A percentile compares a stretch with the other conserved stretches of the same genome.
Evolutionary conservation across 495 filamentous ascomycete species (phyloP).

Genomic region (Lepidopterella palustris): DNA sequence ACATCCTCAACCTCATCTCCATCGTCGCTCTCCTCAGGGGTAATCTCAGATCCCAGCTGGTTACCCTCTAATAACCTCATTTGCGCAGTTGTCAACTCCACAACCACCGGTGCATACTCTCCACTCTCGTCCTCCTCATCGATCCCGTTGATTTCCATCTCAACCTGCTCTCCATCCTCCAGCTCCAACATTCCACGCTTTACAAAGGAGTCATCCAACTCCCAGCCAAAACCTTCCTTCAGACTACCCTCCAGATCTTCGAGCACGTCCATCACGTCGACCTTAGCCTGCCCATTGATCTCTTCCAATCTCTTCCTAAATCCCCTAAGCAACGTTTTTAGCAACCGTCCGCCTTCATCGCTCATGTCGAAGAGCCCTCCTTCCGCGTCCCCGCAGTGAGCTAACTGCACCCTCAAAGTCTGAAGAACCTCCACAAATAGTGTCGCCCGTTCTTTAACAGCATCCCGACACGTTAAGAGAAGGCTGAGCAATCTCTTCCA

Average conservation of each 20-base stretch:
- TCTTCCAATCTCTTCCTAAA: conserved; percentile 42
- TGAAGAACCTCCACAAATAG: conserved; percentile 57
- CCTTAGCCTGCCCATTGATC: conserved; percentile 23
- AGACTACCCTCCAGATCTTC: conserved; percentile 52
- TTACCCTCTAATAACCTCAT: conserved; percentile 19
- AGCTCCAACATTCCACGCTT: conserved; percentile 60
- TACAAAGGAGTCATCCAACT: conserved; percentile 51
- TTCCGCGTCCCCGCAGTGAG: conserved; percentile 64
- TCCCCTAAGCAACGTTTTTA: conserved; percentile 48
- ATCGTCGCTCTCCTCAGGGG: conserved; percentile 26
- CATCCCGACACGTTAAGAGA: conserved; percentile 59
- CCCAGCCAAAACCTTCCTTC: conserved; percentile 57
- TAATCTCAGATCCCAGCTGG: conserved; percentile 5
- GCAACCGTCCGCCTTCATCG: conserved; percentile 48
- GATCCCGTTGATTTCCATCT: conserved; percentile 66
- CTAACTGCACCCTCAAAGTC: conserved; percentile 63
- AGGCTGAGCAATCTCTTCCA: conserved; percentile 74
- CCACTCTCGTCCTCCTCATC: conserved; percentile 80
- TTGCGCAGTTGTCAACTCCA: conserved; percentile 51
- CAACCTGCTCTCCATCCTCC: conserved; percentile 72
- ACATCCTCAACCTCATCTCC: conserved; percentile 36
- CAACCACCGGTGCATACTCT: conserved; percentile 79
- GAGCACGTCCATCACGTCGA: conserved; percentile 46
- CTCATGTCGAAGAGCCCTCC: conserved; percentile 50
- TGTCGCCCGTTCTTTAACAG: conserved; percentile 48